A percentile compares a stretch with the other conserved stretches of the same genome.
These are phyloP conservation scores for Furcasterigmium furcatum DNA, from an alignment of 2,329 filamentous ascomycete species.

Conservation along the genomic window DNA sequence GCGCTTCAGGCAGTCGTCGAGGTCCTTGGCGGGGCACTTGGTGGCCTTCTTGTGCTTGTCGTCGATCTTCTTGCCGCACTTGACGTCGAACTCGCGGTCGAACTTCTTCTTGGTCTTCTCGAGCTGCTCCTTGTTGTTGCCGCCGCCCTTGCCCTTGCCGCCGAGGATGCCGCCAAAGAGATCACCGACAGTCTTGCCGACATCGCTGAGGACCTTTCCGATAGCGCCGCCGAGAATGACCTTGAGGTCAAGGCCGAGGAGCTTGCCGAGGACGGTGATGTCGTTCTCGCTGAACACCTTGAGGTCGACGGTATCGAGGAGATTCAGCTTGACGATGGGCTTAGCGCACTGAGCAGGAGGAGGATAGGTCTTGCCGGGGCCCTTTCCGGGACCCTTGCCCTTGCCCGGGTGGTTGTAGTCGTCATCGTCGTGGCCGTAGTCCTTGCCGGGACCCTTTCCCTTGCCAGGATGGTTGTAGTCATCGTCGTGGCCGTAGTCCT, in stretches of 20 bases:
- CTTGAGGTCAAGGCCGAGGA: constrained; percentile 3
- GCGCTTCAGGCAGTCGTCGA: background rate
- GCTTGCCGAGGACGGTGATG: background rate
- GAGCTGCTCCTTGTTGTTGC: background rate
- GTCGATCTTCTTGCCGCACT: constrained; percentile 2
- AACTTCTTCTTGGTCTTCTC: background rate
- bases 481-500: no score
- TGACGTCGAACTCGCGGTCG: background rate
- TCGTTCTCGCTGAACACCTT: constrained; percentile 1
- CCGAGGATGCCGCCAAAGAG: constrained; percentile 13
- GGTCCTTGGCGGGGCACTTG: constrained; percentile 1
- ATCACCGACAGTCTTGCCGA: background rate
- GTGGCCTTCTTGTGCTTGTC: background rate
- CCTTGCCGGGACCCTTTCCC: background rate
- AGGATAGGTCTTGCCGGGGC: background rate
- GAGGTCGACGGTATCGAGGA: constrained; percentile 3
- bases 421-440: background rate
- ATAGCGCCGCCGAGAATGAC: background rate
- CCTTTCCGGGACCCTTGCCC: no score
- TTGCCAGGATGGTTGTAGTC: no score
- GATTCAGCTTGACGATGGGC: constrained; percentile 1
- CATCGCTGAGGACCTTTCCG: background rate
- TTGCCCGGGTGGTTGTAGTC: background rate
- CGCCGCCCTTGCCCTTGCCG: background rate
- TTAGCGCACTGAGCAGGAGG: background rate